Evolutionary conservation across 2,329 filamentous ascomycete genomes (phyloP).

Genomic region (Colletotrichum siamense): DNA sequence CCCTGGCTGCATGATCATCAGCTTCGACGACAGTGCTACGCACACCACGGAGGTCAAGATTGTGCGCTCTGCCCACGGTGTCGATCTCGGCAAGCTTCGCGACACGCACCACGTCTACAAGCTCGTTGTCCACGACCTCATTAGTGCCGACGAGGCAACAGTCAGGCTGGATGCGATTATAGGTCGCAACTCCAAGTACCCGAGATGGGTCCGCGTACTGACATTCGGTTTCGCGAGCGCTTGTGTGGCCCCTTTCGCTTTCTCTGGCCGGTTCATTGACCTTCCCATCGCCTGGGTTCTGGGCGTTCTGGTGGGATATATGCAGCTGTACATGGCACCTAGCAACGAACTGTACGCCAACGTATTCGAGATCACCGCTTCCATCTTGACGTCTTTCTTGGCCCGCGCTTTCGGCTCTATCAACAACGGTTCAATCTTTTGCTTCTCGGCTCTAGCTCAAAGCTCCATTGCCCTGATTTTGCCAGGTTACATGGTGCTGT

Average conservation of each 20-base stretch:
- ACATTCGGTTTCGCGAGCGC: constrained; percentile 80
- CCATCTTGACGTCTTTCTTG: constrained; percentile 71
- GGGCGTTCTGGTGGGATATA: constrained; percentile 73
- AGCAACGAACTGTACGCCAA: constrained; percentile 72
- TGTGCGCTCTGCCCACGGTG: constrained; percentile 70
- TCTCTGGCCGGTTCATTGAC: constrained; percentile 78
- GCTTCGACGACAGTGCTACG: constrained; percentile 77
- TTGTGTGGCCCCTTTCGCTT: constrained; percentile 80
- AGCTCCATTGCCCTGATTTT: constrained; percentile 79
- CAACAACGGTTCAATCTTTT: constrained; percentile 62
- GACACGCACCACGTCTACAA: constrained; percentile 83
- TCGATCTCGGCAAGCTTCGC: constrained; percentile 76
- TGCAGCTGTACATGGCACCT: constrained; percentile 78
- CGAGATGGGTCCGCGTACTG: constrained; percentile 60
- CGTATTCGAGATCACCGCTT: constrained; percentile 58
- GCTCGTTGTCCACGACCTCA: constrained; percentile 79
- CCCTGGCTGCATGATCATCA: constrained; percentile 92
- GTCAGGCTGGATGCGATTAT: constrained; percentile 63
- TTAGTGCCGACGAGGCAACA: constrained; percentile 74
- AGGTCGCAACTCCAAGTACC: constrained; percentile 48
- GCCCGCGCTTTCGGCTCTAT: constrained; percentile 75
- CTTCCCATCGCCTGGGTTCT: constrained; percentile 79
- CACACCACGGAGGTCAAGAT: constrained; percentile 84
- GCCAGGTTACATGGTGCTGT: constrained; percentile 62
- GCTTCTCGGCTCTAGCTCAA: constrained; percentile 75